Base-by-base conservation (phyloP, 768 basidiomycete genomes). In the Termitomyces sp. region DNA sequence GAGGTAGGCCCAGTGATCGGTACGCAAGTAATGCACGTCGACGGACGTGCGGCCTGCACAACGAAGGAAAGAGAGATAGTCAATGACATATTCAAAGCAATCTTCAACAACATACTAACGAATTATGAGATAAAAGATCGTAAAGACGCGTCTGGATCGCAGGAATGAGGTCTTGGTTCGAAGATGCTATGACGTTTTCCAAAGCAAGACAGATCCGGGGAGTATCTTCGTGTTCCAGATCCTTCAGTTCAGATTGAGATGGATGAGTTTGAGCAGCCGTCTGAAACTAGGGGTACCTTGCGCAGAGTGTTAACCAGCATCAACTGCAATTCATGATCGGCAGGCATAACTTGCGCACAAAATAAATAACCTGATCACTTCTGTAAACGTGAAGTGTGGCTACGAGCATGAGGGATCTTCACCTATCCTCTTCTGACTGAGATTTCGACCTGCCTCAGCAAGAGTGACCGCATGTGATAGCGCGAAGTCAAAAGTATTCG, bases 301-400 rank as follows among this genome's bases (percentile, higher is more conserved):
- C 91, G 85, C 34, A 93, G 68, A 5, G 92, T 93, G 63, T 95
- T 95, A 57, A 94, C 86, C 22, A 93, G 79, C 88, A 95, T 92
- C 24, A 95, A 75, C 51, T 84, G 81, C 33, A 93, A 75, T 59
- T 92, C 90, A 65, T 92, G 84, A 37, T 79, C 70, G 8, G 74
- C 65, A 39, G 84, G 82, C 85, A 94, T 91, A 22, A 90, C 69
- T 66, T 89, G 84, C 53, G 79, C 70, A 66, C 91, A 93, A 67
- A 91, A 93, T 7, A 87, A 71, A 72, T 93, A 93, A 13, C 91
- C 91, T 94, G 62, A 54, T 22, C 43, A 55, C n/a, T 62, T 43
- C 44, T 57, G 53, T 49, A 30, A 32, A 52, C n/a, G 2, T 20
- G 27, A 48, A 20, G 14, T 32, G 4, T 32, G 39, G 26, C 24